A percentile compares a stretch with the other conserved stretches of the same genome.
These are phyloP conservation scores for Albophoma yamanashiensis DNA, from an alignment of 2,329 filamentous ascomycete genomes.

Conservation along the genomic window DNA sequence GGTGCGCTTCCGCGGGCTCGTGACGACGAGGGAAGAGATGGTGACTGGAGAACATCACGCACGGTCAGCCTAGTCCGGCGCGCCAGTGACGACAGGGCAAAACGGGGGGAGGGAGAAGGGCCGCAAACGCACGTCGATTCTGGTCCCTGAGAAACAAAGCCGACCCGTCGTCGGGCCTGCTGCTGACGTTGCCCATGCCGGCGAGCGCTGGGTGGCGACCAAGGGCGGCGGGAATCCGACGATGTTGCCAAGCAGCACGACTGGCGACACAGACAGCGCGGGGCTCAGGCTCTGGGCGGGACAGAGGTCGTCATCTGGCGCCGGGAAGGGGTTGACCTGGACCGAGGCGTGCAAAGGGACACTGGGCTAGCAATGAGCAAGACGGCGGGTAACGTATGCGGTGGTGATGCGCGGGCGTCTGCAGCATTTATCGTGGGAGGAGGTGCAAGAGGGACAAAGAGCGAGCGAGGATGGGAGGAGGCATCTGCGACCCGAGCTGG, in stretches of 20 bases:
- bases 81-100: slow-evolving; percentile 2
- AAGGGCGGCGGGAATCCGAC: background rate
- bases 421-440: background rate
- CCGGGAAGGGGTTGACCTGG: background rate
- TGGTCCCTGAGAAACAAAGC: slow-evolving; percentile 83
- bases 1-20: slow-evolving; percentile 66
- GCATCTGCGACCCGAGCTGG: background rate
- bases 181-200: slow-evolving; percentile 87
- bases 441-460: background rate
- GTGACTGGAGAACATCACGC: slow-evolving; percentile 50
- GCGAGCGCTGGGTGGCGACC: slow-evolving; percentile 6
- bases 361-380: slow-evolving; percentile 9
- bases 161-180: slow-evolving; percentile 74
- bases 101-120: slow-evolving; percentile 8
- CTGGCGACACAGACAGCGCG: slow-evolving; percentile 8
- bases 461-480: background rate
- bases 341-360: slow-evolving; percentile 1
- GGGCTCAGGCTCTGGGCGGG: slow-evolving; percentile 13
- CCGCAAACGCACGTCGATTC: slow-evolving; percentile 60
- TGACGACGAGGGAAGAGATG: slow-evolving; percentile 73
- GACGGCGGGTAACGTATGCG: background rate
- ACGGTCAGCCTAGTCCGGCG: slow-evolving; percentile 6
- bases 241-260: slow-evolving; percentile 2
- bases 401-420: background rate
- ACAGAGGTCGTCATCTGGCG: slow-evolving; percentile 13